Base-by-base conservation (phyloP, 352 stramenopile species). In the Phytophthora foliorum region DNA sequence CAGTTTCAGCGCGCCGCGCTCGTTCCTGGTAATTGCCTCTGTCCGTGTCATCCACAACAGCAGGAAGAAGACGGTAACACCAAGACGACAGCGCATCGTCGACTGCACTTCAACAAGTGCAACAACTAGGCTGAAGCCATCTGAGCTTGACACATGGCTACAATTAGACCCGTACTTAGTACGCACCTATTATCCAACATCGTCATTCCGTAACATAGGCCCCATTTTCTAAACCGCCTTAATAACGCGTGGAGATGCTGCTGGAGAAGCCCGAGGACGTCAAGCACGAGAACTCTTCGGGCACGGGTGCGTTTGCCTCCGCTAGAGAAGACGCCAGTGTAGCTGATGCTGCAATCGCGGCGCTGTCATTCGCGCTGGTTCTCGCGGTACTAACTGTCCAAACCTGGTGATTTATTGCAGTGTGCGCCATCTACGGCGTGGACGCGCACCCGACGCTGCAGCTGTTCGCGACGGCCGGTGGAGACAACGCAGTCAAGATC, bases 401-500 rank as follows among this genome's bases (percentile, higher is more conserved):
- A 59, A 13, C 29, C 25, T 42, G 29, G 22, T n/a, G 6, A 38
- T 36, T 25, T 52, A 13, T 9, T 45, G 32, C 16, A 94, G 87
- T 82, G 16, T 86, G 81, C 53, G 86, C 87, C 52, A 95, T 96
- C 70, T 96, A 96, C 63, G 86, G 87, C 48, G 77, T 96, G 16
- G 89, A 96, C 67, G 86, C 86, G 25, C 87, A 96, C 69, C 87
- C 89, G n/a, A 87, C 49, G 59, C 76, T 88, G 54, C 62, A 74
- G 58, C 69, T 94, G 51, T 89, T 95, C 34, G 87, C 89, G 7
- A 96, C 89, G 9, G 89, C 87, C 4, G 89, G 89, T 13, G 89
- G 89, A 74, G 89, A 95, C 71, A 92, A 91, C 49, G 76, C 73
- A 29, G 87, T 96, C 31, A 95, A 94, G 69, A 88, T 96, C 52